Evolutionary conservation across 768 basidiomycete genomes (phyloP), one percentile per base, ranked within the genome.

Genomic region (Melanogaster broomeanus): DNA sequence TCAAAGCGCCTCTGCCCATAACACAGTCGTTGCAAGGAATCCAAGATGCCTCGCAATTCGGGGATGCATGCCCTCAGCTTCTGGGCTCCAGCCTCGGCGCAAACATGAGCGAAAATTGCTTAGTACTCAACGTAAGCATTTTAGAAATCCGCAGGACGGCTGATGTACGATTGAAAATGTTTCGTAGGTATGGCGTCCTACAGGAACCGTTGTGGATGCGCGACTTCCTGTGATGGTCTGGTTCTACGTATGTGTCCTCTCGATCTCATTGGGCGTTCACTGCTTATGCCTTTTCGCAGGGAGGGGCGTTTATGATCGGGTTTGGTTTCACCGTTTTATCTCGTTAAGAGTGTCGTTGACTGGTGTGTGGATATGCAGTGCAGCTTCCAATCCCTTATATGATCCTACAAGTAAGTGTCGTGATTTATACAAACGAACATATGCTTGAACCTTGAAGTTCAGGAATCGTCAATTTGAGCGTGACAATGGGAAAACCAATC

Each of bases 11-110:
- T 1, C 72, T 77, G 1, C 59, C 67, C 3, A 69, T 81, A 44
- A 65, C 66, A 15, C 55, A 56, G 27, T 45, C 62, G 4, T 64
- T 70, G 1, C 55, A 41, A 6, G 66, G 53, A 0, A 49, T 79
- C 4, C 59, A 68, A 21, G 60, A 76, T 51, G 78, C 82, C 6
- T 71, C 73, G 15, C 60, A 11, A 82, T 82, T 53, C 78, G 80
- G 0, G n/a, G 69, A 78, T 50, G 79, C 78, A 6, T 84, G 80
- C 59, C 78, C 78, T 24, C 82, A 81, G 53, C 70, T 70, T 10
- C 57, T 69, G 8, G 53, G 47, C 13, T 24, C 51, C 6, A 55
- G 49, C 19, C 59, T 77, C 2, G 76, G 74, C 19, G 79, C 77
- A 12, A 66, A 71, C 2, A 64, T 76, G 10, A 65, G 63, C 13